These are phyloP conservation scores for Boletus rubescentipes DNA, from an alignment of 768 basidiomycete genomes.

Conservation along the genomic window DNA sequence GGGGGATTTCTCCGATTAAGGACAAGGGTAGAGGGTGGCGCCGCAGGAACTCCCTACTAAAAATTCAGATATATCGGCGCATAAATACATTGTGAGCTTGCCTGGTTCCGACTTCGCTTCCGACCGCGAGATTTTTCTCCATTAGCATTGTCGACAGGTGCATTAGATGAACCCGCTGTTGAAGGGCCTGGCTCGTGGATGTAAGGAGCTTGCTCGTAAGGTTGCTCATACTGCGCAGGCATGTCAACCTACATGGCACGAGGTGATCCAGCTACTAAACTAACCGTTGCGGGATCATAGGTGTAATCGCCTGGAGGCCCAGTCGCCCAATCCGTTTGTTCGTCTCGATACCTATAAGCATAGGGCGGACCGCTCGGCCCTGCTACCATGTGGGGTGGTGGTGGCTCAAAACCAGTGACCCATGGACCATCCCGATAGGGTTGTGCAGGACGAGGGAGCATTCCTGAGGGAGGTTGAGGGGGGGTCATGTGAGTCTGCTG, in stretches of 20 bases:
- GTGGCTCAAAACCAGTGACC: slow-evolving; percentile 54
- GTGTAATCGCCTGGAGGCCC: slow-evolving; percentile 45
- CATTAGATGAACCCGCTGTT: slow-evolving; percentile 41
- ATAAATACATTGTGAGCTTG: slow-evolving; percentile 19
- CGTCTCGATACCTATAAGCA: slow-evolving; percentile 64
- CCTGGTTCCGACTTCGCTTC: slow-evolving; percentile 65
- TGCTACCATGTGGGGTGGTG: slow-evolving; percentile 47
- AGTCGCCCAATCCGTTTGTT: slow-evolving; percentile 48
- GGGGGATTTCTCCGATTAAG: slow-evolving; percentile 62
- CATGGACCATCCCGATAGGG: slow-evolving; percentile 54
- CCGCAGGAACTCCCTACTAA: slow-evolving; percentile 56
- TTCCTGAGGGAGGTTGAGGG: slow-evolving; percentile 43
- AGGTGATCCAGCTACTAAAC: slow-evolving; percentile 15
- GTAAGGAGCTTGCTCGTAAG: slow-evolving; percentile 61
- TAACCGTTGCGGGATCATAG: slow-evolving; percentile 54
- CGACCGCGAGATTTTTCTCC: slow-evolving; percentile 60
- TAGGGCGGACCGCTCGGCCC: slow-evolving; percentile 46
- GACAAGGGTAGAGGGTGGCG: slow-evolving; percentile 65
- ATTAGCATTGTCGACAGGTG: slow-evolving; percentile 22
- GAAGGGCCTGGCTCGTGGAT: slow-evolving; percentile 53
- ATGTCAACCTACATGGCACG: slow-evolving; percentile 7
- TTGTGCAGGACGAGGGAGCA: slow-evolving; percentile 45
- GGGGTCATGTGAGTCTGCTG: slow-evolving; percentile 61
- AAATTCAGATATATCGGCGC: not conserved
- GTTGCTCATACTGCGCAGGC: slow-evolving; percentile 48